Evolutionary conservation across 2,329 filamentous ascomycete species (phyloP), one percentile per base, ranked within the genome.

Genomic region (Metarhizium humberi): DNA sequence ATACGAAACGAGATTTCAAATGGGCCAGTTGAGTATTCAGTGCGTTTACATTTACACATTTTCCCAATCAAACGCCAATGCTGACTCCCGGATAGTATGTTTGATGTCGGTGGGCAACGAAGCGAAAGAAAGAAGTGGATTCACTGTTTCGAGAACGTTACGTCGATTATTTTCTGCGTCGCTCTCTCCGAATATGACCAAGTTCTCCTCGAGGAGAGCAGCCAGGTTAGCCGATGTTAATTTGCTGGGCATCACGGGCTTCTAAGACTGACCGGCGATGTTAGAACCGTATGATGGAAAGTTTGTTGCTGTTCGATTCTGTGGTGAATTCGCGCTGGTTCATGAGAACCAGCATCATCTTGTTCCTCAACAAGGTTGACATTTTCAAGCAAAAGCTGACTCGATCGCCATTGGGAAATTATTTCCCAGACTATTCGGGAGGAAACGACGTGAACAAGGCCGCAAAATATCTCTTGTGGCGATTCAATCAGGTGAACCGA

Each of bases 71-170:
- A 25, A 25, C n/a, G 51, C 13, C 46, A 50, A 52, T 52, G 50
- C 65, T 69, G 49, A 68, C 58, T 3, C 42, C 13, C 51, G 46
- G 53, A 29, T 67, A 97, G 92, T 76, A 99, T 99, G 94, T 99
- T 99, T 69, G 94, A 99, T 71, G 94, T 99, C 4, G 94, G 94
- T 59, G 94, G 94, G 29, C 94, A 99, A 73, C 80, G 94, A 68
- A 97, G 92, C 71, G 94, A 99, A 74, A 84, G 94, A 59, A 99
- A 99, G 78, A 99, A 99, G 76, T 99, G 94, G 94, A 99, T 99
- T 68, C 94, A 99, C 75, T 99, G 94, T 76, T 99, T 99, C 71
- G 94, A 99, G 72, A 97, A 97, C 65, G 94, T 99, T 65, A 99
- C 94, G 47, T 97, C 94, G 4, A 99, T 99, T 71, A 99, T 99